Percentiles rank a stretch among this genome's conserved stretches.
Conservation (phyloP, 2,329 filamentous ascomycete genomes). For the Xylariales sp. region DNA sequence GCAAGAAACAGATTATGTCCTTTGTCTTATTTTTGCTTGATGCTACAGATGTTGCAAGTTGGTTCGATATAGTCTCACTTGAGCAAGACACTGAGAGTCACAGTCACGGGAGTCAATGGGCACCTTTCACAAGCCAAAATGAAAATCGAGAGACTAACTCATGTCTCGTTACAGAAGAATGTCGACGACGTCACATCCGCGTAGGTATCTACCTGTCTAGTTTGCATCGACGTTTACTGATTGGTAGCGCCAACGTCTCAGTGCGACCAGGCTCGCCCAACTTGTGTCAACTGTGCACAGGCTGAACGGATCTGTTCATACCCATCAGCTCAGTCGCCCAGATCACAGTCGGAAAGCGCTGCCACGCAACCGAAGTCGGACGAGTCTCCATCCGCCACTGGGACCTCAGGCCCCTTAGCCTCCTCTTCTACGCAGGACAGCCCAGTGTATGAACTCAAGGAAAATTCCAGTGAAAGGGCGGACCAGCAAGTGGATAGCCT, state of each 20-base stretch:
- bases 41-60: too few relatives aligned
- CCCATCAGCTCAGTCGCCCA: neutral
- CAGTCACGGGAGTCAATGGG: too few relatives aligned
- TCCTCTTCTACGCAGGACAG: too few relatives aligned
- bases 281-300: conserved; percentile 6
- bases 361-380: neutral
- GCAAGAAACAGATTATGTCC: too few relatives aligned
- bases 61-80: too few relatives aligned
- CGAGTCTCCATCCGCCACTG: neutral
- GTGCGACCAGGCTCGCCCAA: conserved; percentile 5
- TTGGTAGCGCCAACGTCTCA: neutral
- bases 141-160: too few relatives aligned
- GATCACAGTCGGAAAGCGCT: neutral
- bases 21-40: too few relatives aligned
- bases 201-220: neutral
- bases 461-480: too few relatives aligned
- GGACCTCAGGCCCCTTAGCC: neutral
- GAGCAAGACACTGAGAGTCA: too few relatives aligned
- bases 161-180: too few relatives aligned
- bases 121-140: too few relatives aligned
- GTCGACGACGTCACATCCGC: conserved; percentile 7
- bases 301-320: conserved; percentile 5
- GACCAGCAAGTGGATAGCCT: neutral
- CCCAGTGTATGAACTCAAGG: too few relatives aligned
- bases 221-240: neutral